Base-by-base conservation (phyloP, 2,329 filamentous ascomycete species). In the Monosporascus sp. region DNA sequence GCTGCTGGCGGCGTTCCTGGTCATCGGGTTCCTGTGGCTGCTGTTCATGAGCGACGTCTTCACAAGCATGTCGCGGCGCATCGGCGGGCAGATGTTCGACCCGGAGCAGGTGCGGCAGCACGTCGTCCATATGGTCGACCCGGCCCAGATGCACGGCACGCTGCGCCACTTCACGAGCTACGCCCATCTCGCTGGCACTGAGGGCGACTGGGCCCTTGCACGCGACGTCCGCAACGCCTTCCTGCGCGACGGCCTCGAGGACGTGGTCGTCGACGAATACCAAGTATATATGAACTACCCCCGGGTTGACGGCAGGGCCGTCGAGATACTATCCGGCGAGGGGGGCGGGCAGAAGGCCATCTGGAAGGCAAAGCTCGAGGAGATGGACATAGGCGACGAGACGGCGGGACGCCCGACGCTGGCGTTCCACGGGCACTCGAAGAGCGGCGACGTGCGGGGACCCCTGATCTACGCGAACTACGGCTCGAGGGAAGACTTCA, bases 271-370 rank as follows among this genome's bases (percentile, higher is more conserved):
- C 64, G 88, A 96, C 63, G 83, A 90, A 66, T 96, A 89, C 69
- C 80, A 87, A 62, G 92, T 95, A 17, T 97, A 97, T 67, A 75
- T 97, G 64, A 97, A 97, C 70, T 99, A 96, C 68, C 91, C 94
- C 0, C 87, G 79, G 58, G 74, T 80, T 27, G 86, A 83, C 55
- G 94, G 93, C 14, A 81, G 94, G 49, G 82, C 85, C 54, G 86
- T 99, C 39, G 85, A 92, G 57, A 89, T 99, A 49, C 75, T 96
- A 57, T 85, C 87, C 37, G 80, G 79, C 0, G 82, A 86, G 50
- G 85, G 79, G 0, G 82, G 86, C 50, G 85, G 78, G 2, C 70
- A 76, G 35, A 72, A 84, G 56, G 75, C 85, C 37, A 74, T 72
- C 17, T 97, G 92, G 92, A 81, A 85, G 53, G 94, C 93, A 14